Evolutionary conservation across 176 grass and related monocot species (phyloP).

Genomic region (maize (Zea mays)): Zm-B73-REFERENCE-NAM-5.0 NC_050103.1:154304501-154305000

Average conservation of each 20-base stretch:
- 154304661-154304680: conserved; percentile 29
- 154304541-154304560: too few relatives aligned
- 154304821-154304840: not conserved
- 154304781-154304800: not conserved
- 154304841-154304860: not conserved
- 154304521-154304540: too few relatives aligned
- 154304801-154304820: too few relatives aligned
- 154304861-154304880: not conserved
- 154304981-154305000: not conserved
- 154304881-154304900: not conserved
- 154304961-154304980: not conserved
- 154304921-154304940: not conserved
- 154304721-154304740: not conserved
- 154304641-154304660: not conserved
- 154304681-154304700: not conserved
- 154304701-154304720: conserved; percentile 2
- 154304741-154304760: not conserved
- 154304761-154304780: not conserved
- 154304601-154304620: not conserved
- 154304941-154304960: not conserved
- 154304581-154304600: not conserved
- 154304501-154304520: too few relatives aligned
- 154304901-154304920: not conserved
- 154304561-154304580: conserved; percentile 3
- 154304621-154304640: not conserved